Percentiles rank a stretch among this genome's conserved stretches.
Evolutionary conservation across 2,329 filamentous ascomycete species (phyloP).

Genomic region (Monilinia polystroma): DNA sequence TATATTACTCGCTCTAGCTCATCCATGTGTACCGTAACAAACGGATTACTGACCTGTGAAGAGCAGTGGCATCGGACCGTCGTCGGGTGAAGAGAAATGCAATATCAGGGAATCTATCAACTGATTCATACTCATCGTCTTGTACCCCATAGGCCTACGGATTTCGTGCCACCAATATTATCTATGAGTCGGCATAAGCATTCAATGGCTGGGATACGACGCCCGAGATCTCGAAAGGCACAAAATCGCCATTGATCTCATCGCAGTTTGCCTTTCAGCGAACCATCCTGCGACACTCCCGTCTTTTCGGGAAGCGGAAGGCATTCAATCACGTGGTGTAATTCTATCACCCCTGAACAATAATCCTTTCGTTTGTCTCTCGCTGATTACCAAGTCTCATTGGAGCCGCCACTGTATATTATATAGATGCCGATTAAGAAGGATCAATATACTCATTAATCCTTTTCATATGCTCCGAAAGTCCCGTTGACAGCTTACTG

Average conservation of each 20-base stretch:
- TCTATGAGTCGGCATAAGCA: not conserved
- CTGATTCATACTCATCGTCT: conserved; percentile 15
- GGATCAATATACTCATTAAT: conserved; percentile 12
- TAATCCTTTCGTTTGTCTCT: conserved; percentile 14
- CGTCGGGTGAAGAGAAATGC: conserved; percentile 8
- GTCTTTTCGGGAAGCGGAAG: conserved; percentile 1
- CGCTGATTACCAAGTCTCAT: conserved; percentile 18
- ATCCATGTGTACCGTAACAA: conserved; percentile 11
- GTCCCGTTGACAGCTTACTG: conserved; percentile 17
- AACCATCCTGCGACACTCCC: not conserved
- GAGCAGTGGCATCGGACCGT: conserved; percentile 17
- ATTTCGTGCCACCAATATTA: conserved; percentile 3
- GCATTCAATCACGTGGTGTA: not conserved
- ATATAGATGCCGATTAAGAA: conserved; percentile 10
- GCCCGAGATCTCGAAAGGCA: not conserved
- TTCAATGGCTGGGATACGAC: conserved; percentile 14
- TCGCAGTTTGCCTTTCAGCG: conserved; percentile 6
- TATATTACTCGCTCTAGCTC: not conserved
- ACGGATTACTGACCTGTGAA: not conserved
- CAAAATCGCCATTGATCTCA: not conserved
- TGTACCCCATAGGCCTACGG: conserved; percentile 10
- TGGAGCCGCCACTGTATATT: not conserved
- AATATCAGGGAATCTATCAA: conserved; percentile 2
- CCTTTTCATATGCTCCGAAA: not conserved
- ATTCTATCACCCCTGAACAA: not conserved